Evolutionary conservation across 352 stramenopile species (phyloP).

Genomic region (Pythium vanterpoolii): DNA sequence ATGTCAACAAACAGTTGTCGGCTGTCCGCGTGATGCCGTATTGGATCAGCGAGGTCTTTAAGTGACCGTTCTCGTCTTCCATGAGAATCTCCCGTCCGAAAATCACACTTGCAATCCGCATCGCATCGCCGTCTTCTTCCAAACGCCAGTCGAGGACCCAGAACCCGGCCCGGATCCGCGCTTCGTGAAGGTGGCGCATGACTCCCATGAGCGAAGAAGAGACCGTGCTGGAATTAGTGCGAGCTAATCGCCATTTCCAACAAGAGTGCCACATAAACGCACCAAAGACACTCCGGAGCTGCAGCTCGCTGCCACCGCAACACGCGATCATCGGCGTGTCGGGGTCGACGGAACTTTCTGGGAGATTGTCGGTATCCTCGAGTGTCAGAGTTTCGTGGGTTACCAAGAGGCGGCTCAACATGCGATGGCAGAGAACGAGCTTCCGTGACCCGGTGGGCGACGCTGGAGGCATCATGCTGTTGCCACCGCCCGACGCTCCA

Average conservation of each 20-base stretch:
- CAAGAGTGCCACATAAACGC: constrained; percentile 87
- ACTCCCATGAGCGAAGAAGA: constrained; percentile 49
- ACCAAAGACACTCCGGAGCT: constrained; percentile 73
- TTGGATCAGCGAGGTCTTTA: constrained; percentile 75
- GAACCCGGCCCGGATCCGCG: constrained; percentile 66
- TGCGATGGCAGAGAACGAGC: constrained; percentile 65
- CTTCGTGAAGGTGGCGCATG: constrained; percentile 73
- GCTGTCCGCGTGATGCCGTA: constrained; percentile 74
- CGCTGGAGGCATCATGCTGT: constrained; percentile 7
- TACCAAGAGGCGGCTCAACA: constrained; percentile 74
- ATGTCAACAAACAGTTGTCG: constrained; percentile 79
- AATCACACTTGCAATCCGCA: constrained; percentile 64
- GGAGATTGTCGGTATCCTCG: constrained; percentile 7
- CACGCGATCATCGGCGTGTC: constrained; percentile 52
- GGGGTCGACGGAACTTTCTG: constrained; percentile 28
- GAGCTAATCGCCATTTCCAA: constrained; percentile 75
- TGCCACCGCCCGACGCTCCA: background rate
- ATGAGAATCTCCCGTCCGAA: constrained; percentile 83
- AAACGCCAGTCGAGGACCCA: constrained; percentile 85
- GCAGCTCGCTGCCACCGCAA: constrained; percentile 76
- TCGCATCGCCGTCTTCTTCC: constrained; percentile 44
- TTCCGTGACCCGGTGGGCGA: constrained; percentile 14
- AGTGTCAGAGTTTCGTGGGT: constrained; percentile 66
- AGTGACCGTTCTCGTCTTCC: constrained; percentile 72
- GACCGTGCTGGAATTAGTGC: constrained; percentile 38